These are phyloP conservation scores for Gautieria morchelliformis DNA, from an alignment of 768 basidiomycete species.

Conservation along the genomic window DNA sequence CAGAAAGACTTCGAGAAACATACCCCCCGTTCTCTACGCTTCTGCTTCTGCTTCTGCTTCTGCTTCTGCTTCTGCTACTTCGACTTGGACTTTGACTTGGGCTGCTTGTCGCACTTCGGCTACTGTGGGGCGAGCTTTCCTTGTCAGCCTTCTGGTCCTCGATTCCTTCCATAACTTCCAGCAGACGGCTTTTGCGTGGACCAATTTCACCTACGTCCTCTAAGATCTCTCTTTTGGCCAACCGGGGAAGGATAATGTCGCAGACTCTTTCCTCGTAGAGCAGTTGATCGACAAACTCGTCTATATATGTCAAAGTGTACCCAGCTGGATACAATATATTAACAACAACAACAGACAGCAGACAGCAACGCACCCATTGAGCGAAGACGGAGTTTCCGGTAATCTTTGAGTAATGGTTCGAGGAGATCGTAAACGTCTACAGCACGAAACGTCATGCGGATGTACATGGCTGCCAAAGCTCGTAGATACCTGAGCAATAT, in stretches of 20 bases:
- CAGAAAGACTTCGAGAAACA: constrained; percentile 12
- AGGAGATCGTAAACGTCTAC: constrained; percentile 88
- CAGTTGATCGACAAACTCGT: constrained; percentile 82
- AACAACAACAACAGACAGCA: not conserved
- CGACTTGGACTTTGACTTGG: constrained; percentile 14
- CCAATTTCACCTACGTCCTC: constrained; percentile 91
- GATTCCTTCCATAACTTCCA: constrained; percentile 78
- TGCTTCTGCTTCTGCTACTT: constrained; percentile 17
- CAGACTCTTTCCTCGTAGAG: constrained; percentile 88
- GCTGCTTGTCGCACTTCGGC: constrained; percentile 15
- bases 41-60: constrained; percentile 18
- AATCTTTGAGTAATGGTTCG: constrained; percentile 93
- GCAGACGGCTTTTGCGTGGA: constrained; percentile 74
- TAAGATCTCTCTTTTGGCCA: constrained; percentile 74
- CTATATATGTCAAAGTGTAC: constrained; percentile 78
- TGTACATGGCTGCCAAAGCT: constrained; percentile 86
- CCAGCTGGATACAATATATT: constrained; percentile 45
- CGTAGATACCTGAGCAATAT: constrained; percentile 66
- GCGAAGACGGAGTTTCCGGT: constrained; percentile 74
- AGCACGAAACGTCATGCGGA: constrained; percentile 88
- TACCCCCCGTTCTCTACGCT: constrained; percentile 16
- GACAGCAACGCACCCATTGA: constrained; percentile 53
- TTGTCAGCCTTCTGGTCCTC: constrained; percentile 40
- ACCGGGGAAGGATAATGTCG: constrained; percentile 89
- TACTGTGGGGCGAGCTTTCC: constrained; percentile 19